A percentile compares a stretch with the other conserved stretches of the same genome.
These are phyloP conservation scores for Psilocybe mexicana DNA, from an alignment of 1,284 basidiomycete species.

Conservation along the genomic window DNA sequence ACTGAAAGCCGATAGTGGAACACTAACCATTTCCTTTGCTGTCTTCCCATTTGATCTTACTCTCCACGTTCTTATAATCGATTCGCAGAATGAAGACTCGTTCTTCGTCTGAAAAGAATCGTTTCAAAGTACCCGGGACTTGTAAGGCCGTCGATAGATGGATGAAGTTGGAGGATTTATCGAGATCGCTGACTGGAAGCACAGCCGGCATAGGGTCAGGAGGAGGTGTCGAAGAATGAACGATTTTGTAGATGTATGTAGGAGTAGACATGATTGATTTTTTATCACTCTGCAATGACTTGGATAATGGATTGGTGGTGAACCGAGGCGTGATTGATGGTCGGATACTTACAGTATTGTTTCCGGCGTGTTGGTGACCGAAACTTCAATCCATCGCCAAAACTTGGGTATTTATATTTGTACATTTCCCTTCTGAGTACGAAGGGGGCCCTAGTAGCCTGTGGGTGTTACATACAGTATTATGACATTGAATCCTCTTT, in stretches of 20 bases:
- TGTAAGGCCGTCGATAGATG: constrained; percentile 59
- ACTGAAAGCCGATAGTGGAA: background rate
- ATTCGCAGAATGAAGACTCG: constrained; percentile 51
- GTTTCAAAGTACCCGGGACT: constrained; percentile 49
- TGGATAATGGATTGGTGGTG: too few relatives aligned
- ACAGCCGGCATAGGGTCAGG: constrained; percentile 35
- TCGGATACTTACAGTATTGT: too few relatives aligned
- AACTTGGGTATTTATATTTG: background rate
- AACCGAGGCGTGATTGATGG: too few relatives aligned
- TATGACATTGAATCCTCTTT: background rate
- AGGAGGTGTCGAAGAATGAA: constrained; percentile 40
- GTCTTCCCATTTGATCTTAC: constrained; percentile 45
- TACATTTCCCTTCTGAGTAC: too few relatives aligned
- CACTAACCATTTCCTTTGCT: constrained; percentile 38
- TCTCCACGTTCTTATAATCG: constrained; percentile 34
- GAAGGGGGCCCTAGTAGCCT: too few relatives aligned
- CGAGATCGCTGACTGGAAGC: constrained; percentile 28
- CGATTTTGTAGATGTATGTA: constrained; percentile 54
- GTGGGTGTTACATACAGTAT: background rate
- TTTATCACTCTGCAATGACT: too few relatives aligned
- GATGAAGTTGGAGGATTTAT: constrained; percentile 45
- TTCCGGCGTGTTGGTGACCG: too few relatives aligned
- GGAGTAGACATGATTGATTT: constrained; percentile 25
- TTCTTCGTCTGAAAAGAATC: constrained; percentile 47
- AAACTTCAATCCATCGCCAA: background rate